Percentiles rank a stretch among this genome's conserved stretches.
These are phyloP conservation scores for Aschersonia sp. DNA, from an alignment of 2,329 filamentous ascomycete genomes.

Conservation along the genomic window DNA sequence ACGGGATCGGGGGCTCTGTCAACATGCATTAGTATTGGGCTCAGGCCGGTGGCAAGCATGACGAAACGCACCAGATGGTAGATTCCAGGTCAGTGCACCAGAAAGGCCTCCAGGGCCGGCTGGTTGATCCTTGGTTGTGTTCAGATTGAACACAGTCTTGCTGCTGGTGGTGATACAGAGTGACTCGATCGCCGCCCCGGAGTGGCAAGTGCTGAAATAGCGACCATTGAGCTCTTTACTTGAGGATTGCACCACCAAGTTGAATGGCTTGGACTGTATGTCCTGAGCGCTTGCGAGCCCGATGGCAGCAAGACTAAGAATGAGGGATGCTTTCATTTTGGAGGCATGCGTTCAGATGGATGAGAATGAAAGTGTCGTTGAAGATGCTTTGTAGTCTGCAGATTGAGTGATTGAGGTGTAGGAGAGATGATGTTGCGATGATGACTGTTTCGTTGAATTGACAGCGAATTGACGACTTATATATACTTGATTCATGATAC, in stretches of 20 bases:
- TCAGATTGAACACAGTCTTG: constrained; percentile 5
- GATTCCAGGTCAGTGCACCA: constrained; percentile 5
- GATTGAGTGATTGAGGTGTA: too few species aligned
- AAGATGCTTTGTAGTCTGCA: not conserved
- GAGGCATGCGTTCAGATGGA: not conserved
- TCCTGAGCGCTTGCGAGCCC: constrained; percentile 4
- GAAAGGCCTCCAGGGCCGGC: constrained; percentile 3
- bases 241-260: constrained; percentile 6
- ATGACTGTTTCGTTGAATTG: too few species aligned
- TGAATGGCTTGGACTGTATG: constrained; percentile 9
- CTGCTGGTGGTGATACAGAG: constrained; percentile 4
- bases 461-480: too few species aligned
- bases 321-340: constrained; percentile 4
- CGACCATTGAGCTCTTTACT: constrained; percentile 6
- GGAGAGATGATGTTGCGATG: too few species aligned
- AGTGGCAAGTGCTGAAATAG: constrained; percentile 7
- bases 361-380: not conserved
- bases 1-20: constrained; percentile 1
- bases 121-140: constrained; percentile 6
- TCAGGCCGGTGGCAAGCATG: not conserved
- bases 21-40: not conserved
- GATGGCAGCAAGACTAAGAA: constrained; percentile 1
- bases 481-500: too few species aligned
- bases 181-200: constrained; percentile 9
- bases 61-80: constrained; percentile 2